These are phyloP conservation scores for Craterostigma plantagineum DNA, from an alignment of 257 asterid species.

Conservation along the genomic window DNA sequence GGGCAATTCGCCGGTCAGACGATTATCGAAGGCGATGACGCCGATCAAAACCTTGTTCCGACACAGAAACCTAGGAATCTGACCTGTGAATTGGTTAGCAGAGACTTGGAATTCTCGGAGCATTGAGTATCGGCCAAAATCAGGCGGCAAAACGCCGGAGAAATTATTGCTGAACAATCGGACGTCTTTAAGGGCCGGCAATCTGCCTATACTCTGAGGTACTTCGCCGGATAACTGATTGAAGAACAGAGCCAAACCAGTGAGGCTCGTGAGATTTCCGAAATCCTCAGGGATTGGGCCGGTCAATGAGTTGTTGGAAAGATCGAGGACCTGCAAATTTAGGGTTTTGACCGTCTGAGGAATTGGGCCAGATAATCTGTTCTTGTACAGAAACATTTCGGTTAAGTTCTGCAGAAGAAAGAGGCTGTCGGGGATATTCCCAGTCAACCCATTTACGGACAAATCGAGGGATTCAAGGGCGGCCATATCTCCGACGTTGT, in stretches of 20 bases:
- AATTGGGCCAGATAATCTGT: conserved; percentile 43
- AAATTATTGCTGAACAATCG: conserved; percentile 28
- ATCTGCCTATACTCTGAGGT: conserved; percentile 38
- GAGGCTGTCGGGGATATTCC: conserved; percentile 33
- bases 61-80: conserved; percentile 40
- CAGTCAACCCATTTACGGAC: conserved; percentile 33
- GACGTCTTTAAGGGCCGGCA: conserved; percentile 27
- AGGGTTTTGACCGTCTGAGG: conserved; percentile 29
- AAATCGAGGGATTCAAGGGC: conserved; percentile 42
- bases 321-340: conserved; percentile 34
- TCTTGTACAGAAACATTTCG: conserved; percentile 14
- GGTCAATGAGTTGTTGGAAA: conserved; percentile 29
- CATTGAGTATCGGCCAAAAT: conserved; percentile 45
- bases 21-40: conserved; percentile 27
- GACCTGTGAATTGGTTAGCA: conserved; percentile 35
- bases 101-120: conserved; percentile 31
- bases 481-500: conserved; percentile 34
- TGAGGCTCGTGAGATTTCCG: conserved; percentile 40
- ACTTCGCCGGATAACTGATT: conserved; percentile 55
- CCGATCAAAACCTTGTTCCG: conserved; percentile 26
- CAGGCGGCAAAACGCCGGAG: conserved; percentile 65
- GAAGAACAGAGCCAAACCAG: conserved; percentile 30
- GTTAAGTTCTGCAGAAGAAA: conserved; percentile 42
- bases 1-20: conserved; percentile 50
- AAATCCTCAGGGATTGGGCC: conserved; percentile 55